phyloP scores from a whole-genome alignment of 2,329 filamentous ascomycete species.

The Chlorencoelia australis region DNA sequence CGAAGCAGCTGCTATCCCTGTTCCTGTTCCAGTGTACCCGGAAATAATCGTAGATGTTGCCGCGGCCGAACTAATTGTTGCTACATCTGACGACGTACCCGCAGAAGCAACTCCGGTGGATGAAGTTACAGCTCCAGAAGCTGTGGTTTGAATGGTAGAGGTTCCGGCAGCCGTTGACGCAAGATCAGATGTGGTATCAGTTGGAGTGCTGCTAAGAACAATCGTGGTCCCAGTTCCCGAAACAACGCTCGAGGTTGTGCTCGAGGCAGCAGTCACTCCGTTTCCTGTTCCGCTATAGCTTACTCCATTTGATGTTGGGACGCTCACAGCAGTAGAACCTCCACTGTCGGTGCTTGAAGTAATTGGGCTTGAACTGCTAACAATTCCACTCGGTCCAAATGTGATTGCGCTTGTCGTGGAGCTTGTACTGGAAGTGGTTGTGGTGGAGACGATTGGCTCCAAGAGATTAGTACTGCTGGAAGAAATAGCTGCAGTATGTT shows the following conservation, averaged over 20 bases:
- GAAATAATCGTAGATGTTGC: not conserved
- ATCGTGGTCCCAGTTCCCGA: conserved; percentile 1
- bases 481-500: conserved; percentile 1
- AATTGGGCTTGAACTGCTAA: conserved; percentile 9
- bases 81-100: not conserved
- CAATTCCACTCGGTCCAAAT: conserved; percentile 23
- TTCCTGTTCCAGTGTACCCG: not conserved
- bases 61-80: not conserved
- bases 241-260: not conserved
- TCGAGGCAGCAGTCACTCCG: not conserved
- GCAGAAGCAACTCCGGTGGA: conserved; percentile 2
- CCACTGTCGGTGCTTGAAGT: conserved; percentile 5
- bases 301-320: conserved; percentile 9
- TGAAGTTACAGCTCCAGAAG: not conserved
- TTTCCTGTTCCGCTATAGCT: not conserved
- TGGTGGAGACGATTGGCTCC: conserved; percentile 8
- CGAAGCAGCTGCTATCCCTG: not conserved
- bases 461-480: conserved; percentile 6
- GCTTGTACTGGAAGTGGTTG: conserved; percentile 15
- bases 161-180: conserved; percentile 2
- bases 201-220: conserved; percentile 1
- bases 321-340: conserved; percentile 5
- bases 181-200: conserved; percentile 2
- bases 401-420: conserved; percentile 19
- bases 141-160: not conserved